Base-by-base conservation (phyloP, 495 filamentous ascomycete genomes). In the Penicillium cosmopolitanum region DNA sequence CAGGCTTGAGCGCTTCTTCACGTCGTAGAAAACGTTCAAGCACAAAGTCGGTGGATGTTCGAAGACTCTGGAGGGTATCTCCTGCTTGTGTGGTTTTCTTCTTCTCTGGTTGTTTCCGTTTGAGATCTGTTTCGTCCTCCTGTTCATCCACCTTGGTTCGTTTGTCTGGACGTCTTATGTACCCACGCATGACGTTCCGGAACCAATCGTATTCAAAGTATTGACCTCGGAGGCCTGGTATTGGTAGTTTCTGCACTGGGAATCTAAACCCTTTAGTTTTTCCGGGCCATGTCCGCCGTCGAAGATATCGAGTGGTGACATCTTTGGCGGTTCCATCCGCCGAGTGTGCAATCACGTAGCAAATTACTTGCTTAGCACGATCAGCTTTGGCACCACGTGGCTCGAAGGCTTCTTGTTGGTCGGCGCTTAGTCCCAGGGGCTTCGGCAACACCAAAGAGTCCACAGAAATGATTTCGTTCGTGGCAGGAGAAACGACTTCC, bases 241-340 rank as follows among this genome's bases (percentile, higher is more conserved):
- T 69, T 0, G 93, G 88, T 4, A 95, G 75, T 64, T 93, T 95
- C 62, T 93, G 89, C 9, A 85, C 68, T 0, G 88, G 82, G 51
- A 97, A 77, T 13, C 96, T 84, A 64, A 87, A 82, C 2, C 94
- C 93, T 66, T 97, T 98, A 9, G 96, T 95, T 57, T 92, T 91
- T 5, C 96, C 92, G 4, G 95, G 95, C 77, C 91, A 89, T 40
- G 85, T 83, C 51, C 90, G 91, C 18, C 88, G 83, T 62, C 89
- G 92, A 7, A 98, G 85, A 72, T 99, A 98, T 13, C 94, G 85
- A 4, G 92, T 89, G 1, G 95, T 98, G 38, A 99, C 90, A 66
- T 98, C 95, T 74, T 97, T 98, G 10, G 92, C 96, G 0, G 92
- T 92, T 12, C 89, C 90, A 67, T 98, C 92, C 10, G 85, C 65